Evolutionary conservation across 148 eudicot genomes (phyloP).

Genomic region (Salicornia ramosissima): DNA sequence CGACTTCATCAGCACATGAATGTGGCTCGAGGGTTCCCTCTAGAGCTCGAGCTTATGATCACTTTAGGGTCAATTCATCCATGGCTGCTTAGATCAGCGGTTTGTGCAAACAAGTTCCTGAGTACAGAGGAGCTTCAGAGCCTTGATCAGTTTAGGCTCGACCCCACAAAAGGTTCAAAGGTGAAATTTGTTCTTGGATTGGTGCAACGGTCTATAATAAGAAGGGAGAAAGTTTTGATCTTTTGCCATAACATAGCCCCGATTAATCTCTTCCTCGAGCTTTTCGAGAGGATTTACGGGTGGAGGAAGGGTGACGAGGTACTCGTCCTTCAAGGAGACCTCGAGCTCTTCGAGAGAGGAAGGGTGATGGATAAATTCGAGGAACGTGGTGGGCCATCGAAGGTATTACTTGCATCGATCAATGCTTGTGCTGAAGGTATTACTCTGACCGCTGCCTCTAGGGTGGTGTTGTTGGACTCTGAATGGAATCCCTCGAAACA

Average conservation of each 20-base stretch:
- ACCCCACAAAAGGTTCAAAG: constrained; percentile 80
- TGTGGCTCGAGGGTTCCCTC: constrained; percentile 67
- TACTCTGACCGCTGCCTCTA: constrained; percentile 92
- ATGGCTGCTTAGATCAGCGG: constrained; percentile 73
- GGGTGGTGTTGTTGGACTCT: constrained; percentile 86
- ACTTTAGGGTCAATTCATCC: constrained; percentile 94
- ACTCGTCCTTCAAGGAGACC: constrained; percentile 79
- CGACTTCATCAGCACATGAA: constrained; percentile 66
- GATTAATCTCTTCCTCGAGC: constrained; percentile 64
- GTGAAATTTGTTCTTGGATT: constrained; percentile 79
- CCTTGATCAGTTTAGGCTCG: constrained; percentile 65
- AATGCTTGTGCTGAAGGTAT: constrained; percentile 93
- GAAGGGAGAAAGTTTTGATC: constrained; percentile 77
- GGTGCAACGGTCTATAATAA: constrained; percentile 63
- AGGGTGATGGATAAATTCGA: constrained; percentile 88
- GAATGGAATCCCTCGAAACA: constrained; percentile 98
- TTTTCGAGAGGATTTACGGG: constrained; percentile 59
- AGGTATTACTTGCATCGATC: constrained; percentile 85
- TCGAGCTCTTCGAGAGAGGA: constrained; percentile 90
- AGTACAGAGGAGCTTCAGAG: constrained; percentile 44
- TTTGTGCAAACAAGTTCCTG: constrained; percentile 68
- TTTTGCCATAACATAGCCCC: constrained; percentile 98
- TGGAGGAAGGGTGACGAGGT: constrained; percentile 89
- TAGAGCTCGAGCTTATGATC: constrained; percentile 83
- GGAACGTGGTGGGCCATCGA: constrained; percentile 79